Evolutionary conservation across 768 basidiomycete species (phyloP).

Genomic region (Mycena epipterygia): DNA sequence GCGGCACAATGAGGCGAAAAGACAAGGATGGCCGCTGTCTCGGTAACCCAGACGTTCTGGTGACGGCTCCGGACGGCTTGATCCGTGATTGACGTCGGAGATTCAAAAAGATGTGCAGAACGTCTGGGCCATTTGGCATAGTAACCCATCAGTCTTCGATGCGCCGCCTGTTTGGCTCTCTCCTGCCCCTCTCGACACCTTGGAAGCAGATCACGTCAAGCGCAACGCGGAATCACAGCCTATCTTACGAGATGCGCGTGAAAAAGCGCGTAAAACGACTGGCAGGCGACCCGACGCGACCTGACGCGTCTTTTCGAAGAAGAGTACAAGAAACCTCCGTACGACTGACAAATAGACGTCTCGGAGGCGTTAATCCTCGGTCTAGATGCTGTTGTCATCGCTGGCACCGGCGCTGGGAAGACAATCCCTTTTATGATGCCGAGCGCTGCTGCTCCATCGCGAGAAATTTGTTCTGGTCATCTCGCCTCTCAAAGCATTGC

Average conservation of each 20-base stretch:
- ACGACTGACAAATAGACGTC: constrained; percentile 56
- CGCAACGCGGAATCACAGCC: background rate
- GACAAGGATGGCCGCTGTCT: background rate
- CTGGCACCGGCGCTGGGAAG: constrained; percentile 53
- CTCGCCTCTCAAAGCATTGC: constrained; percentile 52
- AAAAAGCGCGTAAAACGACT: constrained; percentile 32
- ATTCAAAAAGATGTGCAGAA: too few relatives aligned
- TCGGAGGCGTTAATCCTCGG: constrained; percentile 50
- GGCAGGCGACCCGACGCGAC: constrained; percentile 28
- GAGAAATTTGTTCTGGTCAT: constrained; percentile 46
- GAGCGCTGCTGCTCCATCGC: constrained; percentile 38
- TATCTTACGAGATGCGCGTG: constrained; percentile 3
- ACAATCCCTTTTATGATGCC: constrained; percentile 54
- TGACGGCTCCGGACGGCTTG: too few relatives aligned
- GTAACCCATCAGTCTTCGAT: too few relatives aligned
- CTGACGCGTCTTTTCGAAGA: constrained; percentile 27
- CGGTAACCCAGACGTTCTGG: too few relatives aligned
- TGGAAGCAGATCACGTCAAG: constrained; percentile 1
- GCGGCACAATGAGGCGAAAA: too few relatives aligned
- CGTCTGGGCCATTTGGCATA: too few relatives aligned
- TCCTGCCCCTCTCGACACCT: background rate
- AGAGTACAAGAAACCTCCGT: constrained; percentile 38
- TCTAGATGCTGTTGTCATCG: constrained; percentile 49
- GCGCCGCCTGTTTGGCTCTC: background rate
- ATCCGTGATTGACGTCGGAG: too few relatives aligned